These are phyloP conservation scores for Saccharomycopsis vini DNA, from an alignment of 805 yeast genomes.

Conservation along the genomic window DNA sequence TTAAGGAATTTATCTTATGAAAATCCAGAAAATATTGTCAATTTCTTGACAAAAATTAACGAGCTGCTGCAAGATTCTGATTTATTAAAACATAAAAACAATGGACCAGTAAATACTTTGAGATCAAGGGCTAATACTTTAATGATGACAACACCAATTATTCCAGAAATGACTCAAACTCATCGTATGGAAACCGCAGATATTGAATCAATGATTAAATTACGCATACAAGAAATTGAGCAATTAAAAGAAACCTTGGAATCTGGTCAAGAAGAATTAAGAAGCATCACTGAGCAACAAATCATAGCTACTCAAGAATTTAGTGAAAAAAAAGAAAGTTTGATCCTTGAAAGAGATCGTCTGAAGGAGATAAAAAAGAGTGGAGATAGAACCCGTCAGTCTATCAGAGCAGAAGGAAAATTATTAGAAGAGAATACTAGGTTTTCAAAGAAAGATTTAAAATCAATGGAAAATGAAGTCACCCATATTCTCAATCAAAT, in stretches of 20 bases:
- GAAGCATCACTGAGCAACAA: constrained; percentile 12
- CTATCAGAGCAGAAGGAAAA: constrained; percentile 11
- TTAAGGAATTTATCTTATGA: constrained; percentile 7
- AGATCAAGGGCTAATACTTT: constrained; percentile 13
- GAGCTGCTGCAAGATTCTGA: neutral
- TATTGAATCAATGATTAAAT: no score
- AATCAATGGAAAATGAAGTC: constrained; percentile 1
- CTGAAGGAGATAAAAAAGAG: constrained; percentile 9
- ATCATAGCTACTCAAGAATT: constrained; percentile 7
- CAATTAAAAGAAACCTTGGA: constrained; percentile 11
- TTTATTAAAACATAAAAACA: constrained; percentile 6
- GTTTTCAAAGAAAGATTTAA: constrained; percentile 11
- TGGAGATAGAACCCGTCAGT: constrained; percentile 15
- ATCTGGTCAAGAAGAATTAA: constrained; percentile 14
- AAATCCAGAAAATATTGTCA: constrained; percentile 15
- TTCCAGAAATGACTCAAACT: neutral
- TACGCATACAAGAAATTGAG: constrained; percentile 8
- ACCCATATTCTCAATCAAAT: no score
- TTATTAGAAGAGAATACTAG: constrained; percentile 14
- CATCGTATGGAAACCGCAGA: neutral
- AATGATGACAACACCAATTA: neutral
- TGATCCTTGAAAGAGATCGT: constrained; percentile 11
- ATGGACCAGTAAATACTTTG: constrained; percentile 6
- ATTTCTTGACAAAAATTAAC: constrained; percentile 7
- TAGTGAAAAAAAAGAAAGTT: constrained; percentile 3